These are phyloP conservation scores for Erodium chrysanthum DNA, from an alignment of 441 rosid species.

Conservation along the genomic window DNA sequence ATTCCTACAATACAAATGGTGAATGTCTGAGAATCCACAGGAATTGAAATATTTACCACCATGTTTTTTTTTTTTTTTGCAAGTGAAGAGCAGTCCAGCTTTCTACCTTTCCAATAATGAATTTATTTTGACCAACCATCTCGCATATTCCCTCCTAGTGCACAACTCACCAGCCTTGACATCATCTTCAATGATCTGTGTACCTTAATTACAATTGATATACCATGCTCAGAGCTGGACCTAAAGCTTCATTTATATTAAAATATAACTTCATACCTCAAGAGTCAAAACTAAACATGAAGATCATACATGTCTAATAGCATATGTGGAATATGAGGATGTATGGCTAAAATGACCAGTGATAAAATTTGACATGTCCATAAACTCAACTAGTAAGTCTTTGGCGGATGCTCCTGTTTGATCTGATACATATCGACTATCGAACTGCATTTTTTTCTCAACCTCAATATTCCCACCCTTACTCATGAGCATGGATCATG, in stretches of 20 bases:
- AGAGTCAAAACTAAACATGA: not conserved
- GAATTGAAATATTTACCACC: constrained; percentile 6
- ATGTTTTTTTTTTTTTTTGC: constrained; percentile 4
- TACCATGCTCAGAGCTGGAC: constrained; percentile 40
- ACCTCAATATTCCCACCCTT: not conserved
- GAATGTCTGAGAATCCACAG: constrained; percentile 10
- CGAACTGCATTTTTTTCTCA: not conserved
- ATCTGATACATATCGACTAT: not conserved
- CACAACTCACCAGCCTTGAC: constrained; percentile 54
- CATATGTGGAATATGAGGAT: not conserved
- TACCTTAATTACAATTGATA: constrained; percentile 31
- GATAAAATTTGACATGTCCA: not conserved
- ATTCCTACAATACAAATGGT: constrained; percentile 33
- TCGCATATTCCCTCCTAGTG: constrained; percentile 77
- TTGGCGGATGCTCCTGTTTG: not conserved
- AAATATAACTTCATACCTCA: not conserved
- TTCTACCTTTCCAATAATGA: constrained; percentile 66
- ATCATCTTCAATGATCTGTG: constrained; percentile 71
- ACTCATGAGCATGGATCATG: not conserved
- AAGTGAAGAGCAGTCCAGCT: constrained; percentile 1
- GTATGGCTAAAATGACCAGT: too few relatives aligned
- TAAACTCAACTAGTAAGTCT: not conserved
- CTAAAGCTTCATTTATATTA: constrained; percentile 16
- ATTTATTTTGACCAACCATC: constrained; percentile 65
- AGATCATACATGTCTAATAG: not conserved